A percentile compares a stretch with the other conserved stretches of the same genome.
These are phyloP conservation scores for Cercospora citrullina DNA, from an alignment of 2,329 filamentous ascomycete species.

Conservation along the genomic window DNA sequence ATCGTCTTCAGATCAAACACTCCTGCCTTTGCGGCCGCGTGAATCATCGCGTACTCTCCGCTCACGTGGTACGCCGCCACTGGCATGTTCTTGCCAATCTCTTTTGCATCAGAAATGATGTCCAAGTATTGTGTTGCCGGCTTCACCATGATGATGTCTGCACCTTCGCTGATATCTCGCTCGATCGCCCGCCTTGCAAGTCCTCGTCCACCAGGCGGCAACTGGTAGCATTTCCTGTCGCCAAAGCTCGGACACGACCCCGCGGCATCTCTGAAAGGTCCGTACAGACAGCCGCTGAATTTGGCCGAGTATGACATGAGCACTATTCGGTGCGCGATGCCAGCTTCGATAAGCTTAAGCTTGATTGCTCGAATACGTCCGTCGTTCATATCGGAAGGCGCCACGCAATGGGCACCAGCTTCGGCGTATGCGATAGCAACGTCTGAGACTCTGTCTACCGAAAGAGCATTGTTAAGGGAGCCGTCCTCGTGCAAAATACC, in stretches of 20 bases:
- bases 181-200: slow-evolving; percentile 86
- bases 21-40: slow-evolving; percentile 89
- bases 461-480: slow-evolving; percentile 86
- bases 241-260: slow-evolving; percentile 89
- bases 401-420: slow-evolving; percentile 93
- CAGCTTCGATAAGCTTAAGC: slow-evolving; percentile 92
- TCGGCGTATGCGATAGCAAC: slow-evolving; percentile 98
- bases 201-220: slow-evolving; percentile 87
- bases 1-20: slow-evolving; percentile 94
- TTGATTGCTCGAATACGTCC: slow-evolving; percentile 97
- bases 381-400: slow-evolving; percentile 98
- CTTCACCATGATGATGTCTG: slow-evolving; percentile 99
- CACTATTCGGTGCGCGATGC: slow-evolving; percentile 84
- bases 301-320: slow-evolving; percentile 99
- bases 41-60: slow-evolving; percentile 97
- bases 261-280: slow-evolving; percentile 94
- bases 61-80: slow-evolving; percentile 96
- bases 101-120: slow-evolving; percentile 96
- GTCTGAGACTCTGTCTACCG: slow-evolving; percentile 91
- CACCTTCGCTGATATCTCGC: slow-evolving; percentile 88
- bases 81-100: slow-evolving; percentile 85
- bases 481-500: slow-evolving; percentile 93
- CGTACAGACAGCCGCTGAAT: slow-evolving; percentile 94
- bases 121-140: slow-evolving; percentile 93
- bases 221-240: slow-evolving; percentile 94